Base-by-base conservation (phyloP, 768 basidiomycete species). In the Termitomyces sp. region DNA sequence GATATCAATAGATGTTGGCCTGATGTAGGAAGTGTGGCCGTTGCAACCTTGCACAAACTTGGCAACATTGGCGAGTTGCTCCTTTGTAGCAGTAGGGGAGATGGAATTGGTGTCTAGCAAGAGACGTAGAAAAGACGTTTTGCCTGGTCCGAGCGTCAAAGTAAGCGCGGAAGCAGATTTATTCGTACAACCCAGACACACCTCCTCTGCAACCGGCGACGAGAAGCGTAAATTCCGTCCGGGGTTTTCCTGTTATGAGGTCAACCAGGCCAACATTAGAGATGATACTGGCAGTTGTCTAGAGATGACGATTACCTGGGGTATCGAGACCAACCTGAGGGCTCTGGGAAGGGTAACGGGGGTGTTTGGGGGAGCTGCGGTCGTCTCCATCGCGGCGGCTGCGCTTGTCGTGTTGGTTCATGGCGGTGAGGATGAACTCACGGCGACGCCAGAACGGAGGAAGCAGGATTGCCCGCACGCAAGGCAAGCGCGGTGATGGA, bases 61-160 rank as follows among this genome's bases (percentile, higher is more conserved):
- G 60, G 89, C 89, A 67, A 90, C 84, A 65, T 84, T 84, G 50
- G 82, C 81, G 60, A 89, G 83, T 76, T 93, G 89, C 65, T 89
- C 89, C 65, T 83, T 85, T 45, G 81, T 76, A 51, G 83, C 80
- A 20, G 75, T 67, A 38, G 78, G 73, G 13, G 88, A 80, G 64
- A 92, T 76, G 66, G 81, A 75, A 75, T 81, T 81, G 60, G 91
- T 90, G 76, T 91, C 89, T 69, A 92, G 82, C 60, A 94, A 78
- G 64, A 92, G 87, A 54, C 89, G 84, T 66, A 92, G 85, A 66
- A 94, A 89, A 57, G 89, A 86, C 22, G 90, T 91, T 80, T 94
- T 94, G 72, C 89, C 84, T 79, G 75, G 73, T 72, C 71, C 71
- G 73, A 67, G 71, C 59, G 64, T 64, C 60, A 64, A 60, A 52